These are phyloP conservation scores for Apiotrichum mycotoxinovorans DNA, from an alignment of 1,284 basidiomycete genomes.

Conservation along the genomic window DNA sequence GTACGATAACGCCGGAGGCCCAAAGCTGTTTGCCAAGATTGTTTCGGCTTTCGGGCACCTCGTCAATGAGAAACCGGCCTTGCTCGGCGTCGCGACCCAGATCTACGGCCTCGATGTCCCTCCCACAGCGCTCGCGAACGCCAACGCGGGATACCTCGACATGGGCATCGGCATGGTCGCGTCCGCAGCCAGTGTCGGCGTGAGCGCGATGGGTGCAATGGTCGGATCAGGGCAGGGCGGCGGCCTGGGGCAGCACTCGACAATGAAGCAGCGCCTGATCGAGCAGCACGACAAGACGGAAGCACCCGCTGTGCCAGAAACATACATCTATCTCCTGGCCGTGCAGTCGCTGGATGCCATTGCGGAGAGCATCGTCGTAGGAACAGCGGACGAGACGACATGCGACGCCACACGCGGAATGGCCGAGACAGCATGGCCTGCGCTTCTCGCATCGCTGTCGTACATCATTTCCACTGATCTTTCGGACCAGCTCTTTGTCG, in stretches of 20 bases:
- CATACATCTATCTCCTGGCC: constrained; percentile 86
- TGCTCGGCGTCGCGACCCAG: constrained; percentile 73
- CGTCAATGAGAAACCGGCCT: constrained; percentile 76
- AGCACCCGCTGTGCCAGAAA: constrained; percentile 82
- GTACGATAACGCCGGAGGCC: constrained; percentile 63
- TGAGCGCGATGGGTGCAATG: constrained; percentile 68
- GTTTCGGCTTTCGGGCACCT: constrained; percentile 76
- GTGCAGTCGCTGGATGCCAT: constrained; percentile 83
- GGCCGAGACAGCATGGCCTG: constrained; percentile 83
- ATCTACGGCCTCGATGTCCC: constrained; percentile 73
- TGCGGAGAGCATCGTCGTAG: constrained; percentile 78
- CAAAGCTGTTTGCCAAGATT: constrained; percentile 71
- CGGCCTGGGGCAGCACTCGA: constrained; percentile 68
- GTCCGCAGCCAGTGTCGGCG: constrained; percentile 73
- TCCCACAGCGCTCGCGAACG: constrained; percentile 20
- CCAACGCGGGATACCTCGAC: constrained; percentile 53
- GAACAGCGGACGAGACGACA: constrained; percentile 48
- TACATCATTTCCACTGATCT: constrained; percentile 85
- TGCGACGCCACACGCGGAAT: constrained; percentile 63
- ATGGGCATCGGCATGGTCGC: constrained; percentile 78
- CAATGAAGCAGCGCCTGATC: constrained; percentile 87
- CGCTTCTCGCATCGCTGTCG: constrained; percentile 79
- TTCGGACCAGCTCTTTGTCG: constrained; percentile 65
- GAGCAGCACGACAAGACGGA: constrained; percentile 96
- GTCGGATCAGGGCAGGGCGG: constrained; percentile 57